phyloP scores from a whole-genome alignment of 225 moss, liverwort and hornwort species.

The Straminergon stramineum region DNA sequence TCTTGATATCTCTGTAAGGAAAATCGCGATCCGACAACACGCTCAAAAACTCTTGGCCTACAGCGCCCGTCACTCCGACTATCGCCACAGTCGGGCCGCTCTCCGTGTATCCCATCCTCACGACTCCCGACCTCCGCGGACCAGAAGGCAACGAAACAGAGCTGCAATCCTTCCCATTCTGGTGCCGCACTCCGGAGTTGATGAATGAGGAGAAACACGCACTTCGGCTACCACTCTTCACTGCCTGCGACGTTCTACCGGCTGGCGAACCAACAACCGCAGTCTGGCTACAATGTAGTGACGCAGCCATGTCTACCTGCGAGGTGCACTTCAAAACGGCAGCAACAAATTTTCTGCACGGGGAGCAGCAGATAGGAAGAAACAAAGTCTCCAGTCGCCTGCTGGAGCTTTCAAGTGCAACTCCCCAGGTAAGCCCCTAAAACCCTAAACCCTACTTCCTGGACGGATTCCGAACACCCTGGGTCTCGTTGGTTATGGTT shows the following conservation, averaged over 20 bases:
- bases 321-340: not conserved
- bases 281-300: conserved; percentile 18
- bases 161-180: conserved; percentile 2
- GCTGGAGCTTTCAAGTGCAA: not conserved
- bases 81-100: conserved; percentile 79
- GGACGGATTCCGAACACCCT: not conserved
- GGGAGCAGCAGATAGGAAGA: not conserved
- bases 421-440: not conserved
- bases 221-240: not conserved
- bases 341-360: not conserved
- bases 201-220: conserved; percentile 11
- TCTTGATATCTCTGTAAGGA: conserved; percentile 75
- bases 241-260: not conserved
- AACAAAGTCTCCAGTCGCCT: not conserved
- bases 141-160: not conserved
- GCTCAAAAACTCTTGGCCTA: conserved; percentile 93
- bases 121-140: not conserved
- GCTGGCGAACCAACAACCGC: not conserved
- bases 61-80: conserved; percentile 94
- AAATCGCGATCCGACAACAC: conserved; percentile 81
- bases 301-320: conserved; percentile 19
- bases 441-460: conserved; percentile 34
- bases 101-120: conserved; percentile 78
- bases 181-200: conserved; percentile 3
- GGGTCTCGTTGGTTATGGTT: not conserved